phyloP scores from a whole-genome alignment of 352 stramenopile genomes.

The Globisporangium alternatum region DNA sequence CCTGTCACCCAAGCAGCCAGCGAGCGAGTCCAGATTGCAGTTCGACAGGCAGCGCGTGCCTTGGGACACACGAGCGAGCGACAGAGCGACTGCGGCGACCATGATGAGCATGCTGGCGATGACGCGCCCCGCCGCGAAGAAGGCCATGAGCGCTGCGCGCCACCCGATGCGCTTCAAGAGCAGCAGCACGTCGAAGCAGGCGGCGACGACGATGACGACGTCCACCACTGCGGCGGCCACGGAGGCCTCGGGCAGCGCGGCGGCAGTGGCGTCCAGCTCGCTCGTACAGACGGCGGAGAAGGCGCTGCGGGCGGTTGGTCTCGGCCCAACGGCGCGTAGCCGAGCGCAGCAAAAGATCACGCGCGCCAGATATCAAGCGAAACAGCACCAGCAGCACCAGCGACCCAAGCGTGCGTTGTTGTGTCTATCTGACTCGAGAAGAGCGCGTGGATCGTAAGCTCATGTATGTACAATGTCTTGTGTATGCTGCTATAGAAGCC shows the following conservation, averaged over 20 bases:
- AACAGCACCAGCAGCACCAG: constrained; percentile 15
- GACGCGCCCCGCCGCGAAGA: neutral
- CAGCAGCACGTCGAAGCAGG: neutral
- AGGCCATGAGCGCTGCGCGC: neutral
- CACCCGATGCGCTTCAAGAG: constrained; percentile 17
- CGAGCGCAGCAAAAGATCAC: constrained; percentile 23
- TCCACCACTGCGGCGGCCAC: neutral
- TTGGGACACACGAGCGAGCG: neutral
- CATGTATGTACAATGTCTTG: neutral
- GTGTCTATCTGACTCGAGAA: neutral
- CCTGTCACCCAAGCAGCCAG: constrained; percentile 7
- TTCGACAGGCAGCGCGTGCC: constrained; percentile 1
- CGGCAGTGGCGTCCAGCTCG: constrained; percentile 1
- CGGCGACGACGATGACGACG: constrained; percentile 5
- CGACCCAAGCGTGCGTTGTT: neutral
- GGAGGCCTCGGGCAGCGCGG: neutral
- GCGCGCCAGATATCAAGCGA: constrained; percentile 8
- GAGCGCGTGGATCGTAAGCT: neutral
- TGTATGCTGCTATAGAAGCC: neutral
- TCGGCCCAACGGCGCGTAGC: constrained; percentile 24
- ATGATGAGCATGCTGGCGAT: constrained; percentile 20
- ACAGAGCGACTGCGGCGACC: neutral
- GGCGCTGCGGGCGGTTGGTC: constrained; percentile 22
- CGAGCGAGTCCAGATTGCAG: constrained; percentile 4
- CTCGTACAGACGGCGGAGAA: constrained; percentile 22